Evolutionary conservation across 192 early-diverging fungal genomes (phyloP).

Genomic region (Glomus cerebriforme): DNA sequence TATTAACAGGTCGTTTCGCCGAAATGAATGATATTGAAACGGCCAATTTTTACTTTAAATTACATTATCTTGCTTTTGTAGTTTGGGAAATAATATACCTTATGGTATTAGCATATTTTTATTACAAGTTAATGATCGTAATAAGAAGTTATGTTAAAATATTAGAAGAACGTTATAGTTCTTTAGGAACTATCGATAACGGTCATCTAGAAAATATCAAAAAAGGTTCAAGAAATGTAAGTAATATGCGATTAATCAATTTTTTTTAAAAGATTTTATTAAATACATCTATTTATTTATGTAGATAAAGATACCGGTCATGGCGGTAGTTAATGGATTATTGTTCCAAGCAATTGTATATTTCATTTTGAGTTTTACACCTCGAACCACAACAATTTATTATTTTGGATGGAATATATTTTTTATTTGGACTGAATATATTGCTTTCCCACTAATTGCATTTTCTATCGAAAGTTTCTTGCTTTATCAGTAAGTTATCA

Average conservation of each 20-base stretch:
- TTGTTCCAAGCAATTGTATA: background rate
- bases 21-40: background rate
- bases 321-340: background rate
- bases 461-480: background rate
- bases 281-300: background rate
- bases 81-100: background rate
- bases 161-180: background rate
- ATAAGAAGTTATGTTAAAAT: background rate
- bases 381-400: background rate
- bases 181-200: background rate
- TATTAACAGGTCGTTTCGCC: background rate
- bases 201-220: background rate
- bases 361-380: background rate
- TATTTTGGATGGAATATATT: background rate
- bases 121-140: background rate
- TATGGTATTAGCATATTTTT: background rate
- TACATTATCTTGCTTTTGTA: background rate
- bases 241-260: background rate
- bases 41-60: background rate
- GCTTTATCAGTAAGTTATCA: background rate
- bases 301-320: background rate
- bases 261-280: too few species aligned
- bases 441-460: background rate
- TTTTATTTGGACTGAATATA: background rate
- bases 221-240: background rate